These are phyloP conservation scores for Cladosporium sp. DNA, from an alignment of 2,329 filamentous ascomycete genomes.

Conservation along the genomic window DNA sequence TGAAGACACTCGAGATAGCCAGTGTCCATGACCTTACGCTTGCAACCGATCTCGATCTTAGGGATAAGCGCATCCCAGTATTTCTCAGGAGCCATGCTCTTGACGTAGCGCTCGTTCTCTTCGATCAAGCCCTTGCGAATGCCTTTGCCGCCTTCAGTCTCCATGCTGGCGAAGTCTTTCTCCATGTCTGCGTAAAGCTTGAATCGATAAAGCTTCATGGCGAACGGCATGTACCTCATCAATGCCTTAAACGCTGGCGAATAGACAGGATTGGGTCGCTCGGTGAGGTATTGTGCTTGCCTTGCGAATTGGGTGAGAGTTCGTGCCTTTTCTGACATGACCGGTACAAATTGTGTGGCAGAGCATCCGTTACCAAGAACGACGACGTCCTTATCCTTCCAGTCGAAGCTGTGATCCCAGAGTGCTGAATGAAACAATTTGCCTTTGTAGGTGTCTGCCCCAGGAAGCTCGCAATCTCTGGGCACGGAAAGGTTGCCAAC, in stretches of 20 bases:
- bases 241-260: constrained; percentile 36
- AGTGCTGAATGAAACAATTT: constrained; percentile 32
- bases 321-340: constrained; percentile 29
- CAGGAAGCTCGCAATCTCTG: constrained; percentile 24
- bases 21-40: constrained; percentile 52
- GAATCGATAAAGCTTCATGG: constrained; percentile 42
- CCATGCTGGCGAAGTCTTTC: constrained; percentile 40
- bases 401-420: constrained; percentile 31
- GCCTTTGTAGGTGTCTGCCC: constrained; percentile 33
- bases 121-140: constrained; percentile 35
- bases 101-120: constrained; percentile 41
- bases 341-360: constrained; percentile 37
- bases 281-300: constrained; percentile 36
- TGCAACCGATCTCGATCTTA: constrained; percentile 61
- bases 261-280: constrained; percentile 42
- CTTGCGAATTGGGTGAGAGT: constrained; percentile 31
- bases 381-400: constrained; percentile 27
- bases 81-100: constrained; percentile 37
- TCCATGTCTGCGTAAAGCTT: constrained; percentile 42
- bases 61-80: constrained; percentile 52
- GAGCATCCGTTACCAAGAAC: constrained; percentile 33
- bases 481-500: constrained; percentile 28
- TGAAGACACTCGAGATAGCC: constrained; percentile 37
- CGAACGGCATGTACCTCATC: constrained; percentile 43
- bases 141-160: constrained; percentile 33